Evolutionary conservation across 768 basidiomycete genomes (phyloP), one percentile per base, ranked within the genome.

Genomic region (Hygrophorus russula): DNA sequence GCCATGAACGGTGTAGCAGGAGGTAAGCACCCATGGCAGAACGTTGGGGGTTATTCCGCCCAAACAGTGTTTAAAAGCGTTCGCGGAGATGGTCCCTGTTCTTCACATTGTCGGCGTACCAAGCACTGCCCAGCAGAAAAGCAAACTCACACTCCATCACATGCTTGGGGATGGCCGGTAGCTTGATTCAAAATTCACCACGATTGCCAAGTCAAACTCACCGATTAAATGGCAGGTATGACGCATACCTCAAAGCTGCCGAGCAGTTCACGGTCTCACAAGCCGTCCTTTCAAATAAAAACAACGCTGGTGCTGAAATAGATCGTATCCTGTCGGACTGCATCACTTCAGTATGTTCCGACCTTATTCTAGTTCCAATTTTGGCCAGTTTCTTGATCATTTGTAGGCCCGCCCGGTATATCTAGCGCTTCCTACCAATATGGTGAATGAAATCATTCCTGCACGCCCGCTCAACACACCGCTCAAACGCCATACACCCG

Each of bases 81-180:
- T 81, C 56, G 80, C 89, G 34, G 91, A 96, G 60, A 84, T 88
- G 68, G 80, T 97, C 3, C 92, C 92, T 7, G 73, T 94, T 1
- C 67, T 97, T 10, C 92, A 94, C 53, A 72, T 97, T 41, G 92
- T 82, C 24, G 91, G 92, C 34, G 76, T 76, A 0, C 90, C 91
- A 1, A 81, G 74, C 52, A 87, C 82, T 3, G 51, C 61, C 10
- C 79, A 91, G 51, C 82, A 89, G 53, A 78, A 76, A 59, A 62
- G 64, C 18, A 76, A 74, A 40, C 81, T 86, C 3, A 65, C 91
- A 58, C 69, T 94, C 20, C 91, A 93, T 54, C 91, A 93, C 53
- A 92, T 89, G 0, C 73, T 93, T 9, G 90, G 89, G 33, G 83
- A 91, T 51, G 87, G 82, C 47, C 70, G 79, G 80, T 78, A 51